These are phyloP conservation scores for Desmodesmus armatus DNA, from an alignment of 139 green algal species.

Conservation along the genomic window DNA sequence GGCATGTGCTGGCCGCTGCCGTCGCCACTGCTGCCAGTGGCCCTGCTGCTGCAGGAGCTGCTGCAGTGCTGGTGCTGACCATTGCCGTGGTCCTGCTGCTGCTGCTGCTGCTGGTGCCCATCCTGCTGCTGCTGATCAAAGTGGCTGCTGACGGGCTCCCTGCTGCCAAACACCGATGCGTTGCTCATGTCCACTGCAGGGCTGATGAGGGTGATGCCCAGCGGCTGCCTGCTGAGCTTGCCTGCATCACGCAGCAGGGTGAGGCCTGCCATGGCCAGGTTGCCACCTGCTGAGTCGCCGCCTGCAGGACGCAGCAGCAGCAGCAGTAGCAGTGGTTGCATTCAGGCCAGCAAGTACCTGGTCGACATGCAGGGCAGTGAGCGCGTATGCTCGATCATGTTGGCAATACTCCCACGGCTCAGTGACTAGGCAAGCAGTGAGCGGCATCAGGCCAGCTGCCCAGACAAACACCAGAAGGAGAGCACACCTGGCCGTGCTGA, in stretches of 20 bases:
- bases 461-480: too few relatives aligned
- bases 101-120: not conserved
- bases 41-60: not conserved
- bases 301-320: slow-evolving; percentile 9
- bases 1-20: not conserved
- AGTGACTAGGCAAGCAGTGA: too few relatives aligned
- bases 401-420: too few relatives aligned
- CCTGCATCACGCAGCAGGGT: not conserved
- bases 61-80: not conserved
- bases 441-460: too few relatives aligned
- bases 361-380: too few relatives aligned
- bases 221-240: not conserved
- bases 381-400: too few relatives aligned
- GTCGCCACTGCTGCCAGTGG: not conserved
- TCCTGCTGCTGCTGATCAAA: not conserved
- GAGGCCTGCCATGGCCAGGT: not conserved
- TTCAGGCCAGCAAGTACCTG: too few relatives aligned
- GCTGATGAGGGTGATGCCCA: not conserved
- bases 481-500: too few relatives aligned
- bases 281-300: slow-evolving; percentile 36
- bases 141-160: slow-evolving; percentile 18
- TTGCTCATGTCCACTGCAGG: slow-evolving; percentile 29
- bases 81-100: not conserved
- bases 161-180: slow-evolving; percentile 1
- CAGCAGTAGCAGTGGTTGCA: too few relatives aligned